Conservation (phyloP, 2,329 filamentous ascomycete species). For the Knufia fluminis region DNA sequence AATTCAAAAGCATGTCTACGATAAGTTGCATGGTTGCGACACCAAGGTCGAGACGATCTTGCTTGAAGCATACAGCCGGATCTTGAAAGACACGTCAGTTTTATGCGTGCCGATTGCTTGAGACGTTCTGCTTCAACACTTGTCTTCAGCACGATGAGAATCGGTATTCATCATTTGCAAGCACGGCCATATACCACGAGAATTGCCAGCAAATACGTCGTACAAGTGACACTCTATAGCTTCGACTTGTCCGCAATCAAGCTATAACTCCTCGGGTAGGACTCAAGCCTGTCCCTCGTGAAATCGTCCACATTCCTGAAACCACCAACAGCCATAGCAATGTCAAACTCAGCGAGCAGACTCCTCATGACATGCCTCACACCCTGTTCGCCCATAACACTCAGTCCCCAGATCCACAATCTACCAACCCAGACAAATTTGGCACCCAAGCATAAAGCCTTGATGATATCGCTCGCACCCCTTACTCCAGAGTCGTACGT, state of each 20-base stretch:
- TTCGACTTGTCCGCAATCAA: slow-evolving; percentile 31
- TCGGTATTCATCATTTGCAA: too few species aligned
- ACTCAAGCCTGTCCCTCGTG: slow-evolving; percentile 31
- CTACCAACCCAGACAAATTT: slow-evolving; percentile 55
- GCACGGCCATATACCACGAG: too few species aligned
- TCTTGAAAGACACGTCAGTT: too few species aligned
- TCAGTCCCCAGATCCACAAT: slow-evolving; percentile 52
- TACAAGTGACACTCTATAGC: slow-evolving; percentile 9
- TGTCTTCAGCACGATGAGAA: too few species aligned
- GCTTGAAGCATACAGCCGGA: too few species aligned
- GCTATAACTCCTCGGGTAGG: slow-evolving; percentile 34
- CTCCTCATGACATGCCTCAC: slow-evolving; percentile 54
- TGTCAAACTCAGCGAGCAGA: slow-evolving; percentile 54
- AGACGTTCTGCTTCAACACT: too few species aligned
- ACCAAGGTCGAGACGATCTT: too few species aligned
- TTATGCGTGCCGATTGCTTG: too few species aligned
- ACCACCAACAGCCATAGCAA: slow-evolving; percentile 51
- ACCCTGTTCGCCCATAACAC: slow-evolving; percentile 51
- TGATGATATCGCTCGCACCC: slow-evolving; percentile 49
- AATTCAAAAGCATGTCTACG: too few species aligned
- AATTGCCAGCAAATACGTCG: too few species aligned
- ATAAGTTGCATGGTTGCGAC: too few species aligned
- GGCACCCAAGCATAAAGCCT: slow-evolving; percentile 52
- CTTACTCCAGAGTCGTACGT: slow-evolving; percentile 54
- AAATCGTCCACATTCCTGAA: slow-evolving; percentile 47